Conservation (phyloP, 345 rosid genomes). For the Sapria himalayana region DNA sequence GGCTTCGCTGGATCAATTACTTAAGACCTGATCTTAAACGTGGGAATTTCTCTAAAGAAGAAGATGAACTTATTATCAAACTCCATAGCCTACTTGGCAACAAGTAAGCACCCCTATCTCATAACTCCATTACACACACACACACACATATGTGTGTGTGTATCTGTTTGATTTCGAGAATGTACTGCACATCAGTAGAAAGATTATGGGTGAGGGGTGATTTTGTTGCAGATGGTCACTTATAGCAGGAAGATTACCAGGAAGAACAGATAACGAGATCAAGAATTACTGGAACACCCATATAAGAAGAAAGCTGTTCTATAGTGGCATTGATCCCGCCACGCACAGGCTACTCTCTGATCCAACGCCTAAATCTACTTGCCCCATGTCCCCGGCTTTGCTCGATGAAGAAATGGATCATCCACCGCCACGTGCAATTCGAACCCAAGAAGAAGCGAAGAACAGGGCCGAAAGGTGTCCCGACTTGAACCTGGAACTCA, state of each 20-base stretch:
- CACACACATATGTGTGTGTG: too few species aligned
- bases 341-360: slow-evolving; percentile 48
- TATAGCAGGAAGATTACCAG: slow-evolving; percentile 61
- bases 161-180: too few species aligned
- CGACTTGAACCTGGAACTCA: slow-evolving; percentile 29
- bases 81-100: slow-evolving; percentile 63
- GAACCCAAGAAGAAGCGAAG: slow-evolving; percentile 8
- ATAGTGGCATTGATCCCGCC: slow-evolving; percentile 57
- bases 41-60: slow-evolving; percentile 58
- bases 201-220: too few species aligned
- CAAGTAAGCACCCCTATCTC: slow-evolving; percentile 31
- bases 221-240: slow-evolving; percentile 41
- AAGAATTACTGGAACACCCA: slow-evolving; percentile 84
- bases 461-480: slow-evolving; percentile 17
- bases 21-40: slow-evolving; percentile 64
- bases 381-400: slow-evolving; percentile 6
- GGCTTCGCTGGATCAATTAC: slow-evolving; percentile 75
- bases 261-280: slow-evolving; percentile 72
- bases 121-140: too few species aligned
- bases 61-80: slow-evolving; percentile 65
- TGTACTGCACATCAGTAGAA: too few species aligned
- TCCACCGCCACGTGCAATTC: slow-evolving; percentile 8
- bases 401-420: too few species aligned
- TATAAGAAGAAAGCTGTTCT: slow-evolving; percentile 58
- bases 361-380: slow-evolving; percentile 6